phyloP scores from a whole-genome alignment of 352 stramenopile species.

The Phytophthora pistaciae region DNA sequence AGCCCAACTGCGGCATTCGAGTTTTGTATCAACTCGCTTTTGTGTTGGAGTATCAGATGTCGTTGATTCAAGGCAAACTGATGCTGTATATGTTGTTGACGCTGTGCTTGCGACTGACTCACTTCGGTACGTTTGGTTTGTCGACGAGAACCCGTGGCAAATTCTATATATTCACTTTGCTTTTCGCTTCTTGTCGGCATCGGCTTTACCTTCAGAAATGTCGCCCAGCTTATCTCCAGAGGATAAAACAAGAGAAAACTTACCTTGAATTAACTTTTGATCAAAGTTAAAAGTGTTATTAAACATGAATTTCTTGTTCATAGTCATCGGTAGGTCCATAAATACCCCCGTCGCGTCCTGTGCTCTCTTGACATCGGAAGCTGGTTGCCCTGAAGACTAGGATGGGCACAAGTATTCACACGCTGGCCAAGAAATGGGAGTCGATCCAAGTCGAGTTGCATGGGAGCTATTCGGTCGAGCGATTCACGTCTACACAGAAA shows the following conservation, averaged over 20 bases:
- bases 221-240: too few species aligned
- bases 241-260: too few species aligned
- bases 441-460: conserved; percentile 30
- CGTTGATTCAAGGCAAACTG: background rate
- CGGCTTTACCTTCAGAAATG: too few species aligned
- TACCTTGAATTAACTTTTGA: too few species aligned
- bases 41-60: background rate
- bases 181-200: too few species aligned
- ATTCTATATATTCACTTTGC: too few species aligned
- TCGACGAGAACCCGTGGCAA: too few species aligned
- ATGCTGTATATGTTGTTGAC: background rate
- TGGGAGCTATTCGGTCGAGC: conserved; percentile 26
- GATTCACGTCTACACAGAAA: conserved; percentile 9
- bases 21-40: background rate
- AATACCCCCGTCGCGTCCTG: background rate
- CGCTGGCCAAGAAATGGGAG: conserved; percentile 20
- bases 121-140: background rate
- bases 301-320: too few species aligned
- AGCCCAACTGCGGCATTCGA: background rate
- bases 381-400: background rate
- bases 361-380: background rate
- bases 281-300: too few species aligned
- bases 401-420: conserved; percentile 4
- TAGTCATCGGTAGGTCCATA: background rate
- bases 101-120: background rate